Percentiles rank a stretch among this genome's conserved stretches.
These are phyloP conservation scores for Lachnellula arida DNA, from an alignment of 2,329 filamentous ascomycete species.

Conservation along the genomic window DNA sequence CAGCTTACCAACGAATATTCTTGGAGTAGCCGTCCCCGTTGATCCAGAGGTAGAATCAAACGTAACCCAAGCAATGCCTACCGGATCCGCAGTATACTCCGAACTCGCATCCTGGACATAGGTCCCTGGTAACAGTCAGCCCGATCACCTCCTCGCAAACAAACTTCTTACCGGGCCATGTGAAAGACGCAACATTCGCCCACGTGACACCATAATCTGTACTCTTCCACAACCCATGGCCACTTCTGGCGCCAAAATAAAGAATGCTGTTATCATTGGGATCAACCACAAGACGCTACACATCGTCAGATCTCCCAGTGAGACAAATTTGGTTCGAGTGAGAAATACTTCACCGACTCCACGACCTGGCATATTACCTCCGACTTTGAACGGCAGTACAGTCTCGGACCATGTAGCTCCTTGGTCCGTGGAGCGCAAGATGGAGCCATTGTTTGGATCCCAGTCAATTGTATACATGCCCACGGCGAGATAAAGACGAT, in stretches of 20 bases:
- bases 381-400: conserved; percentile 53
- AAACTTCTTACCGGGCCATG: conserved; percentile 41
- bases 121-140: conserved; percentile 14
- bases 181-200: conserved; percentile 47
- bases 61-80: conserved; percentile 23
- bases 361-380: conserved; percentile 58
- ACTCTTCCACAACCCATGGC: conserved; percentile 55
- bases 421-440: conserved; percentile 49
- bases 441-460: conserved; percentile 52
- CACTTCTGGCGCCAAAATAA: conserved; percentile 55
- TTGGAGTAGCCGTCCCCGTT: conserved; percentile 17
- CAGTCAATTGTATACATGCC: conserved; percentile 57
- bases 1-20: conserved; percentile 22
- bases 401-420: conserved; percentile 48
- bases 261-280: conserved; percentile 52
- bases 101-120: conserved; percentile 16
- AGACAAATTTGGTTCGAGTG: background rate
- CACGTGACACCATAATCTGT: conserved; percentile 52
- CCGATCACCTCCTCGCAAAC: conserved; percentile 32
- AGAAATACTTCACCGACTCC: conserved; percentile 46
- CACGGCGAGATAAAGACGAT: conserved; percentile 49
- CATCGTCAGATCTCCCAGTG: background rate
- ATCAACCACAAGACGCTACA: conserved; percentile 48
- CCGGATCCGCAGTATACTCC: conserved; percentile 14
- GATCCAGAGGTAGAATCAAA: conserved; percentile 20